A percentile compares a stretch with the other conserved stretches of the same genome.
Conservation (phyloP, 176 grass and related monocot species). For the Phoenix dactylifera region DNA sequence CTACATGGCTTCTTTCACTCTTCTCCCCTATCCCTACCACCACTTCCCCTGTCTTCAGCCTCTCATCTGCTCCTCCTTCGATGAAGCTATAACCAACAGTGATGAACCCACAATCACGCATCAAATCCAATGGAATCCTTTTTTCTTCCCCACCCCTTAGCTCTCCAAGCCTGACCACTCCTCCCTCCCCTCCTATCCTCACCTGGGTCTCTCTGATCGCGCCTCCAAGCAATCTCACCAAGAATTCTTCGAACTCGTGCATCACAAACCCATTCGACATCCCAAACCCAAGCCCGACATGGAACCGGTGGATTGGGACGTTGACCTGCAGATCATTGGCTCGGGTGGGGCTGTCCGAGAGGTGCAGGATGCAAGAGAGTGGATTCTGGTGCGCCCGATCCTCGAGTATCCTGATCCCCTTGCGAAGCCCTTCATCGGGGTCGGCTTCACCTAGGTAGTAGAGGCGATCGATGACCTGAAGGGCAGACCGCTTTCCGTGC, state of each 20-base stretch:
- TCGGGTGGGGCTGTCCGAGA: conserved; percentile 48
- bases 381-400: conserved; percentile 82
- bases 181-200: conserved; percentile 59
- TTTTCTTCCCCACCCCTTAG: conserved; percentile 80
- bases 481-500: conserved; percentile 63
- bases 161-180: conserved; percentile 60
- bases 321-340: conserved; percentile 22
- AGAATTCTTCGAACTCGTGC: conserved; percentile 84
- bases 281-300: conserved; percentile 69
- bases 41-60: conserved; percentile 43
- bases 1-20: conserved; percentile 16
- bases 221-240: conserved; percentile 66
- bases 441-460: conserved; percentile 64
- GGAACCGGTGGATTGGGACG: conserved; percentile 60
- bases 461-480: conserved; percentile 83
- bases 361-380: conserved; percentile 65
- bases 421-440: conserved; percentile 63
- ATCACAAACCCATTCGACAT: conserved; percentile 67
- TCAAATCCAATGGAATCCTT: conserved; percentile 61
- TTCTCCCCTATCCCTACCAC: conserved; percentile 58
- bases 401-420: conserved; percentile 79
- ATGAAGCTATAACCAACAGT: conserved; percentile 61
- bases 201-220: conserved; percentile 56
- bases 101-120: conserved; percentile 45
- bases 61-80: conserved; percentile 59